Evolutionary conservation across 495 filamentous ascomycete species (phyloP), one percentile per base, ranked within the genome.

Genomic region (Pseudomonodictys pantanalensis): DNA sequence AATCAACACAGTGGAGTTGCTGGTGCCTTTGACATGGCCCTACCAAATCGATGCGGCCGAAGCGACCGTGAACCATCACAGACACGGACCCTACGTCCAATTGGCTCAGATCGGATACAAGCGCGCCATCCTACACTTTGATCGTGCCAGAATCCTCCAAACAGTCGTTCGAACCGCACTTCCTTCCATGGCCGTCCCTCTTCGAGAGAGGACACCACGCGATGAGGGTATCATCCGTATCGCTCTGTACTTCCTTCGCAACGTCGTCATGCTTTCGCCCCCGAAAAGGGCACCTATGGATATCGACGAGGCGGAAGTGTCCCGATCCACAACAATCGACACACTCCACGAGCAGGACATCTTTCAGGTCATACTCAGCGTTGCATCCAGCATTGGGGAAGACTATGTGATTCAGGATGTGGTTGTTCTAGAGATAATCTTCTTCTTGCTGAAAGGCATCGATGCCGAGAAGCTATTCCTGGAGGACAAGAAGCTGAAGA

Each of bases 161-260:
- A 87, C 88, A 10, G 79, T 86, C 20, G 86, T 95, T 41, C 80
- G 90, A 44, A 82, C 91, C 44, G 91, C 85, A 2, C 79, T 99
- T 24, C 95, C 95, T 2, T 88, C 91, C 52, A 92, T 99, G 79
- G 90, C 89, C 10, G 65, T 88, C 26, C 79, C 86, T 3, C 82
- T 84, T 67, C 81, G 84, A 23, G 92, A 97, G 66, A 78, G 95
- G 49, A 85, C 80, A 10, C 72, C 79, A 18, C 81, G 92, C 54
- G 93, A 99, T 64, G 90, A 96, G 69, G 92, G 89, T 25, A 92
- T 97, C 57, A 93, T 99, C 63, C 93, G 91, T 65, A 79, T 99
- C 24, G 78, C 96, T 58, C 77, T 99, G 7, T 95, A 92, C 68
- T 85, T 97, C 55, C 69, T 97, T 9, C 81, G 93, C 22, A 99